A percentile compares a stretch with the other conserved stretches of the same genome.
phyloP scores from a whole-genome alignment of 1,139 yeast genomes.

The Hemisphaericaspora lyxosophila region DNA sequence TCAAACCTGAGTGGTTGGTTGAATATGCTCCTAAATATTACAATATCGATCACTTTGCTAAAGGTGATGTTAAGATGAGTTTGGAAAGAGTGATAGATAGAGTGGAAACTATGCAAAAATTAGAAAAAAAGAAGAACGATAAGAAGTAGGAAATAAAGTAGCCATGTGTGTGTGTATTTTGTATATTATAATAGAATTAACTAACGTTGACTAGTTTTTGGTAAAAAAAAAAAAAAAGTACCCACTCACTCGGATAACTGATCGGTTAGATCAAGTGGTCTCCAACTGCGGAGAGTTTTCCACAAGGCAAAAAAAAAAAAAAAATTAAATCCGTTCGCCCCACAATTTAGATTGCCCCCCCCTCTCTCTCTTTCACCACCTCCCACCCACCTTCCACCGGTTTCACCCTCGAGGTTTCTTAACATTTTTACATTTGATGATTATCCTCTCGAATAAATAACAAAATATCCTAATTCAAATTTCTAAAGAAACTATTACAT shows the following conservation, averaged over 20 bases:
- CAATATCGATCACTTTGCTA: slow-evolving; percentile 68
- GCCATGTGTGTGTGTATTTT: neutral
- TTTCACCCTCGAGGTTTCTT: too few relatives aligned
- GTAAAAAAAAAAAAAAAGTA: too few relatives aligned
- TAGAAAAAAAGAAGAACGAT: slow-evolving; percentile 25
- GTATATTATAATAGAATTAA: neutral
- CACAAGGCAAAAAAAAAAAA: neutral
- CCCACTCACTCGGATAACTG: too few relatives aligned
- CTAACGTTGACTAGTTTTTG: too few relatives aligned
- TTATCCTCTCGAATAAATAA: neutral
- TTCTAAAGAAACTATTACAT: too few relatives aligned
- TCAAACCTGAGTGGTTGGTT: slow-evolving; percentile 88
- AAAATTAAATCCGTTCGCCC: neutral
- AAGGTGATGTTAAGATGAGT: slow-evolving; percentile 81
- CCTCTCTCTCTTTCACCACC: too few relatives aligned
- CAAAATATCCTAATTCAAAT: neutral
- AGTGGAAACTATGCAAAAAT: slow-evolving; percentile 42
- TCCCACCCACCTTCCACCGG: too few relatives aligned
- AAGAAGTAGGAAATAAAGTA: neutral
- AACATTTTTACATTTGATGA: too few relatives aligned
- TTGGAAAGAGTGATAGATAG: slow-evolving; percentile 66
- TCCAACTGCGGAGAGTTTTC: too few relatives aligned
- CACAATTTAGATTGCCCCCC: neutral
- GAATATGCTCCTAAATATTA: slow-evolving; percentile 87
- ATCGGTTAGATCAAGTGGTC: too few relatives aligned